A percentile compares a stretch with the other conserved stretches of the same genome.
Evolutionary conservation across 1,284 basidiomycete genomes (phyloP).

Genomic region (Trametes pubescens): DNA sequence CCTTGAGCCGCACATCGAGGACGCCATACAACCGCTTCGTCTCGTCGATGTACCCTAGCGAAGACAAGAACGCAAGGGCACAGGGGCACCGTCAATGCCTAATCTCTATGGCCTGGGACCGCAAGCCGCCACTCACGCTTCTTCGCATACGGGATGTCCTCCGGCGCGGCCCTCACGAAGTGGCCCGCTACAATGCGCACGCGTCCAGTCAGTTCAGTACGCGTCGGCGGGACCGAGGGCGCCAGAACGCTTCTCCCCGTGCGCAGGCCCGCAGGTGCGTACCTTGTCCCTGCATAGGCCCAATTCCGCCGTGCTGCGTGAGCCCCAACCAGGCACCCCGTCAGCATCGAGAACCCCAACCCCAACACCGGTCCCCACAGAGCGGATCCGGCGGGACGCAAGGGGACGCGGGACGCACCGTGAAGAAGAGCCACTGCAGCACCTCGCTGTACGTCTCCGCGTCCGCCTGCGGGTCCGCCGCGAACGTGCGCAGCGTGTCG

Average conservation of each 20-base stretch:
- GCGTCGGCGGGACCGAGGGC: neutral
- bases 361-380: no score
- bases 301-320: slow-evolving; percentile 66
- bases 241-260: neutral
- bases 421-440: slow-evolving; percentile 83
- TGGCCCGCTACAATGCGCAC: slow-evolving; percentile 51
- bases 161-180: slow-evolving; percentile 60
- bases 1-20: slow-evolving; percentile 69
- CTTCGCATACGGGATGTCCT: slow-evolving; percentile 71
- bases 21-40: slow-evolving; percentile 80
- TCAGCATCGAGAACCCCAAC: no score
- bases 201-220: neutral
- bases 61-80: neutral
- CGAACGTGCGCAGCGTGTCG: slow-evolving; percentile 55
- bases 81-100: neutral
- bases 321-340: neutral
- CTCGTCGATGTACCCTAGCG: slow-evolving; percentile 73
- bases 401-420: slow-evolving; percentile 46
- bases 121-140: slow-evolving; percentile 48
- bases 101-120: slow-evolving; percentile 3
- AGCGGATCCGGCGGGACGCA: neutral
- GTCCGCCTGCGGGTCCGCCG: slow-evolving; percentile 49
- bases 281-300: slow-evolving; percentile 78
- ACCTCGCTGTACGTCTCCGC: slow-evolving; percentile 59
- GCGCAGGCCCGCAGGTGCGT: slow-evolving; percentile 3